phyloP scores from a whole-genome alignment of 805 yeast species.

The Yamadazyma paraphyllophila region DNA sequence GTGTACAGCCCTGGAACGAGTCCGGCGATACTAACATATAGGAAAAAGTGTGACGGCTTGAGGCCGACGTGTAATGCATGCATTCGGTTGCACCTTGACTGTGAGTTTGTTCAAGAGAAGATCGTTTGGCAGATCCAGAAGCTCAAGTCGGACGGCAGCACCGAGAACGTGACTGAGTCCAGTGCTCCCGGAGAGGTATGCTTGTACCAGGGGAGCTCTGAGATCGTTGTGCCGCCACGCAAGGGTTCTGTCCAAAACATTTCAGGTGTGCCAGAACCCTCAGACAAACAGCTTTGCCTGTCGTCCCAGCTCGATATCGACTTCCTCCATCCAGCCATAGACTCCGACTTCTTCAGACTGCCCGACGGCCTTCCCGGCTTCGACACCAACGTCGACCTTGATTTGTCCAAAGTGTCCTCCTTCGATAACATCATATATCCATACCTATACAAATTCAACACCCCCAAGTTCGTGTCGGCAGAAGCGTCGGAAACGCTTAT shows the following conservation, averaged over 20 bases:
- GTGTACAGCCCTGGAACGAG: too few species aligned
- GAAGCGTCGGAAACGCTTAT: slow-evolving; percentile 1
- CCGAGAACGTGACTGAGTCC: not conserved
- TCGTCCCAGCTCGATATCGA: too few species aligned
- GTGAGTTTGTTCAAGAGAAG: not conserved
- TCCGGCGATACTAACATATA: slow-evolving; percentile 58
- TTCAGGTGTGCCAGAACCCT: not conserved
- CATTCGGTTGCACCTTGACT: not conserved
- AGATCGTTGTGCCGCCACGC: too few species aligned
- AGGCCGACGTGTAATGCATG: slow-evolving; percentile 7
- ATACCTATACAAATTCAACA: not conserved
- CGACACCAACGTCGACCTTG: too few species aligned
- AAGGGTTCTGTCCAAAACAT: not conserved
- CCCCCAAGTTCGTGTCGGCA: slow-evolving; percentile 1
- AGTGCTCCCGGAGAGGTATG: not conserved
- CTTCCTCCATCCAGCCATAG: too few species aligned
- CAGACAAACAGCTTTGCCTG: too few species aligned
- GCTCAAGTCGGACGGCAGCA: slow-evolving; percentile 4
- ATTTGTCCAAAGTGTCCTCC: too few species aligned
- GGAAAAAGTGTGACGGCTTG: slow-evolving; percentile 49
- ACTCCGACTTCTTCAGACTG: too few species aligned
- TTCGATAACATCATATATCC: not conserved
- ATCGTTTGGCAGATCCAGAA: slow-evolving; percentile 5
- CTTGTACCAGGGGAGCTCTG: not conserved
- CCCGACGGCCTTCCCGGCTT: too few species aligned